Evolutionary conservation across 345 rosid genomes (phyloP).

Genomic region (Euphorbia pulcherrima): DNA sequence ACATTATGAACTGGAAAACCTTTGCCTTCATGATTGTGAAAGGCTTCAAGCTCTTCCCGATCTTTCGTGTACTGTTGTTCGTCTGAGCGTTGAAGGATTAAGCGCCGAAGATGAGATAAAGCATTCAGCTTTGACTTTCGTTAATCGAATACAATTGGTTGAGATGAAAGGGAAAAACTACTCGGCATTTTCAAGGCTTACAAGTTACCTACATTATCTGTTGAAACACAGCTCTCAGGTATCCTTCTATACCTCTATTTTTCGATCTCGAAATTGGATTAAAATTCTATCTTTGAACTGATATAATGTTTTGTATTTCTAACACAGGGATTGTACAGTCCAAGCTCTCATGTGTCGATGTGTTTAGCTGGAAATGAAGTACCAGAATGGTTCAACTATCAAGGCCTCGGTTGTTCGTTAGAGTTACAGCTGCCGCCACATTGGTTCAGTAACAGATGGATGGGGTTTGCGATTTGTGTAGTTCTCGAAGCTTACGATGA

Average conservation of each 20-base stretch:
- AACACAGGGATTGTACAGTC: slow-evolving; percentile 6
- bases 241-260: background rate
- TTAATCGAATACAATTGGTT: background rate
- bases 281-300: too few species aligned
- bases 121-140: background rate
- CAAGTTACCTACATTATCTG: slow-evolving; percentile 8
- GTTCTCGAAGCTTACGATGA: background rate
- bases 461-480: slow-evolving; percentile 14
- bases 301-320: too few species aligned
- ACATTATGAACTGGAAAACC: slow-evolving; percentile 1
- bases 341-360: slow-evolving; percentile 6
- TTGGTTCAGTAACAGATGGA: slow-evolving; percentile 4
- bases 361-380: slow-evolving; percentile 7
- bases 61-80: background rate
- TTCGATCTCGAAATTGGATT: background rate
- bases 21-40: background rate
- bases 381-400: slow-evolving; percentile 12
- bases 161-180: slow-evolving; percentile 8
- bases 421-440: slow-evolving; percentile 9
- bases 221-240: slow-evolving; percentile 14
- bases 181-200: background rate
- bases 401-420: background rate
- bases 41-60: background rate
- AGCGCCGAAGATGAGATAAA: slow-evolving; percentile 1
- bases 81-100: slow-evolving; percentile 2